Conservation (phyloP, 768 basidiomycete species). For the Symmetrospora coprosmae region DNA sequence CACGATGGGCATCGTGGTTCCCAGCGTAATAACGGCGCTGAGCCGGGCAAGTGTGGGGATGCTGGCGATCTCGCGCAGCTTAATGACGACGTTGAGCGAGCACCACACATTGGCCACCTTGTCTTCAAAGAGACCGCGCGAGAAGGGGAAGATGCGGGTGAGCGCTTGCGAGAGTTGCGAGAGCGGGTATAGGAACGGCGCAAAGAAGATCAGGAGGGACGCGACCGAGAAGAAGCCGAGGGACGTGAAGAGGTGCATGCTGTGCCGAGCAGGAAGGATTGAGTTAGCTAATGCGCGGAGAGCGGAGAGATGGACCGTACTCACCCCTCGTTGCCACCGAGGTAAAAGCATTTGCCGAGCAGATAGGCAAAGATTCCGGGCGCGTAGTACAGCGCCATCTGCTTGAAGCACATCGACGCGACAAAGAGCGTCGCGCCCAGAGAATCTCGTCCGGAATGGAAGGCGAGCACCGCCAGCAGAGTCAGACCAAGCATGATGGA, state of each 20-base stretch:
- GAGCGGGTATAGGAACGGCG: conserved; percentile 52
- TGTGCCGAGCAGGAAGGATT: conserved; percentile 50
- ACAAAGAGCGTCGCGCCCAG: conserved; percentile 67
- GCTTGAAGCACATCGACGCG: conserved; percentile 77
- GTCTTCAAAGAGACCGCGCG: conserved; percentile 80
- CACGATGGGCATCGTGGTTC: conserved; percentile 50
- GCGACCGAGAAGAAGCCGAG: conserved; percentile 51
- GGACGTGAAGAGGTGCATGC: conserved; percentile 48
- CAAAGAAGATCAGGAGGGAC: conserved; percentile 57
- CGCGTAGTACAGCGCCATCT: conserved; percentile 89
- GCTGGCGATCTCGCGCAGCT: conserved; percentile 52
- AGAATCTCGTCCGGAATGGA: conserved; percentile 55
- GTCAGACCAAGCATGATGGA: conserved; percentile 72
- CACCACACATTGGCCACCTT: conserved; percentile 99
- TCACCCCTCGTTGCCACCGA: conserved; percentile 60
- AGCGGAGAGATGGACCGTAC: conserved; percentile 34
- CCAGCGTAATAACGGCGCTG: conserved; percentile 52
- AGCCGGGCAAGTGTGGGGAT: conserved; percentile 44
- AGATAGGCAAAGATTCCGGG: conserved; percentile 84
- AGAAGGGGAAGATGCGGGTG: conserved; percentile 76
- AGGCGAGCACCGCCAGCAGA: conserved; percentile 48
- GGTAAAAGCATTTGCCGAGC: conserved; percentile 70
- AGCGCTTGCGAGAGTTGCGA: conserved; percentile 50
- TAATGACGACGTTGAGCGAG: conserved; percentile 71
- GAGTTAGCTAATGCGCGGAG: conserved; percentile 36